Evolutionary conservation across 2,329 filamentous ascomycete species (phyloP).

Genomic region (Neopestalotiopsis sp.): DNA sequence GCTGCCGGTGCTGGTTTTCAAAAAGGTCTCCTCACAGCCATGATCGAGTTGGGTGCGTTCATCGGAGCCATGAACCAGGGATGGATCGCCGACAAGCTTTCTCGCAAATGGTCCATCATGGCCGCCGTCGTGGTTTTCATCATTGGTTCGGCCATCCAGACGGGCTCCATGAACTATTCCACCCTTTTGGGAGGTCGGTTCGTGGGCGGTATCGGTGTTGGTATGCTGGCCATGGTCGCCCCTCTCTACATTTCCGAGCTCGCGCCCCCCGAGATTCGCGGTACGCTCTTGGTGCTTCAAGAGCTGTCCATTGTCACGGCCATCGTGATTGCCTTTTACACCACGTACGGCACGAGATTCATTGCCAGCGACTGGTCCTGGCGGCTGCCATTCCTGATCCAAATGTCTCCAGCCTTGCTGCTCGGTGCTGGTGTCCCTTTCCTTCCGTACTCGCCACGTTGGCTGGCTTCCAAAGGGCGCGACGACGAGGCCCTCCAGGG

Average conservation of each 20-base stretch:
- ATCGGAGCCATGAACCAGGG: slow-evolving; percentile 39
- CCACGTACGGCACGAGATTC: slow-evolving; percentile 54
- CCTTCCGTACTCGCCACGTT: slow-evolving; percentile 51
- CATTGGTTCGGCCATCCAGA: slow-evolving; percentile 47
- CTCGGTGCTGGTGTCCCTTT: slow-evolving; percentile 46
- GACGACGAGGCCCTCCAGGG: slow-evolving; percentile 43
- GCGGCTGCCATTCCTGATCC: slow-evolving; percentile 51
- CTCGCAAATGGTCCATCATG: slow-evolving; percentile 46
- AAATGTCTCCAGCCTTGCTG: slow-evolving; percentile 45
- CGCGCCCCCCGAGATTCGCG: slow-evolving; percentile 42
- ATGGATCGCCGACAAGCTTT: slow-evolving; percentile 45
- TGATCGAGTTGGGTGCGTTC: slow-evolving; percentile 46
- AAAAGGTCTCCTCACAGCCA: slow-evolving; percentile 46
- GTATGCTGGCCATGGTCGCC: slow-evolving; percentile 26
- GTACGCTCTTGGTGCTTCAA: slow-evolving; percentile 52
- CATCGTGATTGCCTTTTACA: slow-evolving; percentile 57
- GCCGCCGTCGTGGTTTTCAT: slow-evolving; percentile 44
- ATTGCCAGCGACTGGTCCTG: slow-evolving; percentile 47
- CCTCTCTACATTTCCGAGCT: slow-evolving; percentile 36
- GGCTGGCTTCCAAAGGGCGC: slow-evolving; percentile 45
- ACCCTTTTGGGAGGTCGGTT: slow-evolving; percentile 32
- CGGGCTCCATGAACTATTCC: slow-evolving; percentile 30
- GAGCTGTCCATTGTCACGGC: slow-evolving; percentile 56
- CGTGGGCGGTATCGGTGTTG: slow-evolving; percentile 36
- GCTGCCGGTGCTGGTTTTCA: slow-evolving; percentile 38